Conservation (phyloP, 2,329 filamentous ascomycete genomes). For the Bipolaris bicolor region DNA sequence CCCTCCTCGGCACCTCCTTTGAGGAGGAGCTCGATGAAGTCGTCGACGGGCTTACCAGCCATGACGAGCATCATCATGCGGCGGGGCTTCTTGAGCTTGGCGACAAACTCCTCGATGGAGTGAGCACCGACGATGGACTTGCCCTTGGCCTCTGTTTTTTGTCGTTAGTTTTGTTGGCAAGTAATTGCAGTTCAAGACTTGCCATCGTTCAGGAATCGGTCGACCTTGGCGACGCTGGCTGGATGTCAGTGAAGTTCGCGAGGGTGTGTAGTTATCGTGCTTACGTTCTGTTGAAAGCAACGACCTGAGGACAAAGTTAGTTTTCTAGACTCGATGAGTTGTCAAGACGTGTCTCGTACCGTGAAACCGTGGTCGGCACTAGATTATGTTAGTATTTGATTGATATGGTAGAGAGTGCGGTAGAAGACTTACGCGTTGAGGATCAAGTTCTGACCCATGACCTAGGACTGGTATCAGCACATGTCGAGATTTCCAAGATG, state of each 20-base stretch:
- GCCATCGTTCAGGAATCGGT: constrained; percentile 82
- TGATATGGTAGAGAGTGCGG: constrained; percentile 13
- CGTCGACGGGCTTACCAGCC: constrained; percentile 96
- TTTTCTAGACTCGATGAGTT: constrained; percentile 8
- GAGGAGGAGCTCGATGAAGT: constrained; percentile 96
- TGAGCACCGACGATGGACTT: constrained; percentile 95
- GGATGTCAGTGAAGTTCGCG: constrained; percentile 28
- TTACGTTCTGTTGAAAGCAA: constrained; percentile 93
- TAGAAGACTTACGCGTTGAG: constrained; percentile 55
- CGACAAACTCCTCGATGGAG: constrained; percentile 90
- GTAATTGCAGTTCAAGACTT: constrained; percentile 11
- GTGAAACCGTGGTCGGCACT: constrained; percentile 75
- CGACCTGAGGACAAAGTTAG: constrained; percentile 56
- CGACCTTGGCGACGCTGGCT: constrained; percentile 83
- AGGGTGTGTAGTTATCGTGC: constrained; percentile 5
- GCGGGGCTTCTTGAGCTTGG: constrained; percentile 96
- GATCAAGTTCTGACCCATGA: constrained; percentile 62
- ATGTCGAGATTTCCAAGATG: background rate
- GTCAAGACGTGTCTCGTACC: constrained; percentile 46
- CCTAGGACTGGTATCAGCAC: constrained; percentile 35
- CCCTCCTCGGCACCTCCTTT: constrained; percentile 56
- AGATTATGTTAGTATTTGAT: constrained; percentile 34
- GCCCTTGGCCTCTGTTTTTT: constrained; percentile 60
- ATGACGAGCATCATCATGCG: constrained; percentile 99
- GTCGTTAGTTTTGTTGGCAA: constrained; percentile 31